Percentiles rank a stretch among this genome's conserved stretches.
phyloP scores from a whole-genome alignment of 257 asterid species.

The Pogostemon cablin region DNA sequence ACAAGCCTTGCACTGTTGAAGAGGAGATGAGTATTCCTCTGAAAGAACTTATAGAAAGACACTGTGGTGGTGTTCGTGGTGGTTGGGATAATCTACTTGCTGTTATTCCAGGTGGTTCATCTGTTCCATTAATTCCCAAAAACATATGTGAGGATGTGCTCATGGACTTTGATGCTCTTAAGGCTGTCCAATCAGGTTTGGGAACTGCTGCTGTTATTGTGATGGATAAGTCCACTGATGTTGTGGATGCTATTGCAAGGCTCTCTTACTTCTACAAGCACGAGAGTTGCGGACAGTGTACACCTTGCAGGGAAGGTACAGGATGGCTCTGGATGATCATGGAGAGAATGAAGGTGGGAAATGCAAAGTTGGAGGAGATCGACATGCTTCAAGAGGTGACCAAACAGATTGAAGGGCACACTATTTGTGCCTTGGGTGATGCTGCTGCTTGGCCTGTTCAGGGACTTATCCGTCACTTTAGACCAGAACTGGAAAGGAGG shows the following conservation, averaged over 20 bases:
- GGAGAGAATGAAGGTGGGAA: conserved; percentile 98
- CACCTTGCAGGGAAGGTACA: conserved; percentile 99
- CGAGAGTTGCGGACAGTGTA: conserved; percentile 99
- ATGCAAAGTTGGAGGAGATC: conserved; percentile 95
- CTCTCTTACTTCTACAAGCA: conserved; percentile 97
- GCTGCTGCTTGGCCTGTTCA: conserved; percentile 99
- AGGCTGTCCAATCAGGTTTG: conserved; percentile 94
- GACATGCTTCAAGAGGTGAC: conserved; percentile 99
- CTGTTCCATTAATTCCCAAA: conserved; percentile 90
- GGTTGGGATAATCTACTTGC: conserved; percentile 99
- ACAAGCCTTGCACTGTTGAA: conserved; percentile 99
- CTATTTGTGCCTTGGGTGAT: conserved; percentile 97
- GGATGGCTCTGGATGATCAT: conserved; percentile 99
- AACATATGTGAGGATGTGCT: conserved; percentile 86
- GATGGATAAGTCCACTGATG: conserved; percentile 97
- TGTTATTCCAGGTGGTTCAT: conserved; percentile 94
- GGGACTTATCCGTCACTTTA: conserved; percentile 96
- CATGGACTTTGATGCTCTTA: conserved; percentile 98
- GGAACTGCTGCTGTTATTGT: conserved; percentile 99
- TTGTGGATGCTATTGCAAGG: conserved; percentile 95
- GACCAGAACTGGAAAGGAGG: conserved; percentile 97
- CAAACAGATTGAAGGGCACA: conserved; percentile 99
- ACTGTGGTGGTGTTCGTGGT: conserved; percentile 98
- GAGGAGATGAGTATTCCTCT: conserved; percentile 98
- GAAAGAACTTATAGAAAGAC: conserved; percentile 89